Base-by-base conservation (phyloP, 805 yeast species). In the Candida germanica region DNA sequence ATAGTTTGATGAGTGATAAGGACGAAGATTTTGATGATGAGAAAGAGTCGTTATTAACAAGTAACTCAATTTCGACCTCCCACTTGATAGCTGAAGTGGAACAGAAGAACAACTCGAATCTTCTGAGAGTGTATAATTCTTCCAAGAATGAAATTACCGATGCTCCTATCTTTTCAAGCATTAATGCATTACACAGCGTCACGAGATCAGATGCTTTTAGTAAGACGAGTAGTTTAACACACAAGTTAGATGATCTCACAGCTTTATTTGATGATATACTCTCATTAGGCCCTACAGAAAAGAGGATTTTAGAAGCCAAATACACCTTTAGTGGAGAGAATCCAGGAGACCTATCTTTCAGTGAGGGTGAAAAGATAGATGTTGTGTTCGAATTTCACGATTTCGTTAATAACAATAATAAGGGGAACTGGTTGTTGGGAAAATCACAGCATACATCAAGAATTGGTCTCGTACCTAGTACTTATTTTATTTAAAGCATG, bases 381-480 rank as follows among this genome's bases (percentile, higher is more conserved):
- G 49, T 65, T 13, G 23, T 65, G 8, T 54, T 56, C 31, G 61
- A 61, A 28, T 56, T 65, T 33, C 61, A 63, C 12, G 43, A 47
- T 35, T 43, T 54, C 7, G 44, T 53, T 11, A 20, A 20, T 10
- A 52, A 50, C 33, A 47, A 34, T 29, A 32, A 26, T 4, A 48
- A 46, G 8, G 40, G 35, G 8, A 55, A 56, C 33, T 66, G 72
- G 72, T 39, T 58, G 36, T 48, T 66, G 16, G 70, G 69, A 2
- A 42, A 51, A 9, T n/a, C n/a, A n/a, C n/a, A n/a, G n/a, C 40
- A 49, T 9, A 35, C 33, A 5, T 41, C 38, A 6, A 51, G 71
- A 39, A 42, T 56, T 6, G 72, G 72, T 6, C 61, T 66, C 42
- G 64, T 60, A 7, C 71, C 72, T 3, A n/a, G n/a, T n/a, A n/a